Conservation (phyloP, 495 filamentous ascomycete genomes). For the Penicillium steckii region DNA sequence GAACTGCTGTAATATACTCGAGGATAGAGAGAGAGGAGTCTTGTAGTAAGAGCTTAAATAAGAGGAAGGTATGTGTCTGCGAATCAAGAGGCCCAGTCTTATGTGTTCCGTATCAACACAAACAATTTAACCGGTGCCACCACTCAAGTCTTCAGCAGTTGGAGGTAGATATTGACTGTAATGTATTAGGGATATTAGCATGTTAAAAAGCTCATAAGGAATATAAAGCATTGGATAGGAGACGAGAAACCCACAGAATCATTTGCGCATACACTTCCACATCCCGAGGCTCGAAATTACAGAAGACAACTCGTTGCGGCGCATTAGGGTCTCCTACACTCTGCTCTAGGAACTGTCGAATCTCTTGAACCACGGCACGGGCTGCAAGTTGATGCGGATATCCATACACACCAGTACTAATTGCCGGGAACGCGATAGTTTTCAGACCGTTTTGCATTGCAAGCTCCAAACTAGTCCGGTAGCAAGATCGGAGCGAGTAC, state of each 20-base stretch:
- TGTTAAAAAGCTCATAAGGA: too few relatives aligned
- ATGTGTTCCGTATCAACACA: background rate
- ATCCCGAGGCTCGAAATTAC: conserved; percentile 77
- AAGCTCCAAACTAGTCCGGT: conserved; percentile 68
- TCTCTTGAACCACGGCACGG: conserved; percentile 61
- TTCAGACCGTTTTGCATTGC: conserved; percentile 63
- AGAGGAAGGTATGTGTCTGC: too few relatives aligned
- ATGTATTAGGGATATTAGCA: too few relatives aligned
- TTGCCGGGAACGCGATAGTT: conserved; percentile 75
- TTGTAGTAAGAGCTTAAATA: too few relatives aligned
- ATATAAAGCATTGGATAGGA: background rate
- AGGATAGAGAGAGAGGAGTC: too few relatives aligned
- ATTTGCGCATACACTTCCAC: conserved; percentile 63
- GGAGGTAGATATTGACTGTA: conserved; percentile 30
- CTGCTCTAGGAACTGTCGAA: conserved; percentile 67
- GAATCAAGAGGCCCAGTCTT: background rate
- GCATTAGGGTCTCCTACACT: conserved; percentile 37
- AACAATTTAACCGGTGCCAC: background rate
- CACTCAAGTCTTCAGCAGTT: conserved; percentile 4
- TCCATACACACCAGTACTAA: conserved; percentile 89
- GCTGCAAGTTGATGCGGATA: conserved; percentile 78
- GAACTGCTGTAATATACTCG: too few relatives aligned
- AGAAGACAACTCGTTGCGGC: conserved; percentile 76
- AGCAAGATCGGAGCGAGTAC: conserved; percentile 63
- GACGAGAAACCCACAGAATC: background rate